Conservation (phyloP, 768 basidiomycete genomes). For the Phylloporus sp. region DNA sequence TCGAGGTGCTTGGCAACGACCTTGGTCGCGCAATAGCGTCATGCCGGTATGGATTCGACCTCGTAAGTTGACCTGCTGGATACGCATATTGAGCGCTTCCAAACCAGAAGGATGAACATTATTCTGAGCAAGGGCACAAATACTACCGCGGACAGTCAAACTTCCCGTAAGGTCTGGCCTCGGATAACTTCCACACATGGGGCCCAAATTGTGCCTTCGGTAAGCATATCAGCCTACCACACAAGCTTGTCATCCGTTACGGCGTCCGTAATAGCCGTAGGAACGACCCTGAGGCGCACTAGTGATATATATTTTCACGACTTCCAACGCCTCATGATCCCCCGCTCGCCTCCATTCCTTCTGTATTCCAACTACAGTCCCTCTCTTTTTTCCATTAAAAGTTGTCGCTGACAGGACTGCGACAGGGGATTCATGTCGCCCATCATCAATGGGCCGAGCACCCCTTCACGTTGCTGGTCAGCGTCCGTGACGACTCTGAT, state of each 20-base stretch:
- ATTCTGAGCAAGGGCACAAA: not conserved
- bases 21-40: no score
- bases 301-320: slow-evolving; percentile 7
- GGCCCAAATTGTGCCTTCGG: not conserved
- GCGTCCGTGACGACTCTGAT: slow-evolving; percentile 9
- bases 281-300: slow-evolving; percentile 12
- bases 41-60: not conserved
- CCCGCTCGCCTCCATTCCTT: slow-evolving; percentile 4
- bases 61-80: not conserved
- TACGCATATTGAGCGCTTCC: not conserved
- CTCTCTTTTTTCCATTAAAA: slow-evolving; percentile 6
- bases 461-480: slow-evolving; percentile 13
- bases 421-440: not conserved
- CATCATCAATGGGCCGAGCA: slow-evolving; percentile 12
- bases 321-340: not conserved
- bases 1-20: not conserved
- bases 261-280: slow-evolving; percentile 9
- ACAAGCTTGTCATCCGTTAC: not conserved
- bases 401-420: not conserved
- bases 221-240: not conserved
- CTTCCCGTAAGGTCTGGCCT: not conserved
- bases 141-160: not conserved
- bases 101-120: not conserved
- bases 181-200: not conserved
- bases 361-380: slow-evolving; percentile 12